phyloP scores from a whole-genome alignment of 768 basidiomycete genomes.

The Lactarius tabidus region DNA sequence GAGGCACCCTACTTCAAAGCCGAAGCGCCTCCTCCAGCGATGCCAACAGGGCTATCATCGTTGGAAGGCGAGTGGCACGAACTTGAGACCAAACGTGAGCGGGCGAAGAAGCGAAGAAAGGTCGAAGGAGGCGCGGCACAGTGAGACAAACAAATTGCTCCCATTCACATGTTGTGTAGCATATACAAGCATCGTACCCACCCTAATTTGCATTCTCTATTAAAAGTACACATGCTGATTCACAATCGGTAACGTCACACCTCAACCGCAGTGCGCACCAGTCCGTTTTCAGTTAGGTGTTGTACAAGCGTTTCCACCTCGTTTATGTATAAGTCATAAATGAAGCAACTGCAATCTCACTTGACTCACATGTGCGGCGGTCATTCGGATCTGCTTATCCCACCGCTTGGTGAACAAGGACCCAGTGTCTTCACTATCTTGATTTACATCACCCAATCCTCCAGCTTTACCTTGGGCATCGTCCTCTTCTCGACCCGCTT shows the following conservation, averaged over 20 bases:
- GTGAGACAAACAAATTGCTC: constrained; percentile 23
- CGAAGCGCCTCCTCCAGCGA: constrained; percentile 70
- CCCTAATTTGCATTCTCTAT: constrained; percentile 21
- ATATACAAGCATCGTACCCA: constrained; percentile 25
- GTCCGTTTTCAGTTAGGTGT: constrained; percentile 65
- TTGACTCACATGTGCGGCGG: constrained; percentile 72
- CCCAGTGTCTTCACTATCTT: constrained; percentile 82
- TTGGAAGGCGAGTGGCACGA: constrained; percentile 98
- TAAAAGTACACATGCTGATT: constrained; percentile 16
- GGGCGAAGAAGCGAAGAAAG: constrained; percentile 74
- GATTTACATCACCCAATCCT: constrained; percentile 83
- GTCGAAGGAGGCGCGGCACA: constrained; percentile 37
- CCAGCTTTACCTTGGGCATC: constrained; percentile 93
- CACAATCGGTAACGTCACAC: constrained; percentile 12
- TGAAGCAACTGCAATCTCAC: constrained; percentile 6
- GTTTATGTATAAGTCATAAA: constrained; percentile 9
- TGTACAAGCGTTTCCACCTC: constrained; percentile 89
- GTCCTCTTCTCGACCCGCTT: constrained; percentile 80
- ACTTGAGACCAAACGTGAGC: constrained; percentile 89
- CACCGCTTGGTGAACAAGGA: constrained; percentile 91
- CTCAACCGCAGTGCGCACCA: constrained; percentile 42
- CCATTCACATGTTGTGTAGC: constrained; percentile 31
- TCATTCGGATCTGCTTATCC: constrained; percentile 90
- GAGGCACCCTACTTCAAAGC: constrained; percentile 77
- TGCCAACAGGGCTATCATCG: constrained; percentile 75